Base-by-base conservation (phyloP, 2,329 filamentous ascomycete species). In the Colletotrichum kahawae region DNA sequence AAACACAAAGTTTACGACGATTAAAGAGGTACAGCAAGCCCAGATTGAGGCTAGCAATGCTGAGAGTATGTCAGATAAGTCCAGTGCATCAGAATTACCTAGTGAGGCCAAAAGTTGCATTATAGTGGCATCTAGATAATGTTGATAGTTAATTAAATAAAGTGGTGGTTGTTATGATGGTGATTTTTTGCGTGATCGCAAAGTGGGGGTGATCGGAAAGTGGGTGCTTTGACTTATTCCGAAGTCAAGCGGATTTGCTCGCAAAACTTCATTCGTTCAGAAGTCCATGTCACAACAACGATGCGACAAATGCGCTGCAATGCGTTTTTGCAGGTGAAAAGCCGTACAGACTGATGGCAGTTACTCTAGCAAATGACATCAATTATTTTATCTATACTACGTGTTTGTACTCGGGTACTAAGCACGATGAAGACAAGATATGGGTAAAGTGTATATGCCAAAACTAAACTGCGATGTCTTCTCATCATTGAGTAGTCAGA, bases 401-500 rank as follows among this genome's bases (percentile, higher is more conserved):
- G n/a, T n/a, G 18, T 21, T n/a, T 21, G 38, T 2, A 18, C 38
- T 8, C 29, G 9, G 29, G 29, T 48, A 18, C 38, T 2, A n/a
- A 48, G 0, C 38, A 48, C 9, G 38, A 12, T 48, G 9, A n/a
- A 48, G 38, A 2, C 9, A 48, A 7, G 29, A 31, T 7, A 8
- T 31, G 7, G 29, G 6, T 1, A 31, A 31, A 7, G 29, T 8
- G 7, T 8, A 12, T 43, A 12, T n/a, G 4, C 38, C n/a, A 9
- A 12, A 43, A n/a, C 10, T 43, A 18, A 2, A 48, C n/a, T n/a
- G 1, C 5, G 38, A 4, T 48, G 5, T 48, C 38, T 4, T 48
- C n/a, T 48, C 0, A 7, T n/a, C 38, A 7, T 48, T 2, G 1
- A n/a, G 38, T 0, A 48, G 1, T 12, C 1, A 48, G 9, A 18